These are phyloP conservation scores for Pythium monospermum DNA, from an alignment of 352 stramenopile genomes.

Conservation along the genomic window DNA sequence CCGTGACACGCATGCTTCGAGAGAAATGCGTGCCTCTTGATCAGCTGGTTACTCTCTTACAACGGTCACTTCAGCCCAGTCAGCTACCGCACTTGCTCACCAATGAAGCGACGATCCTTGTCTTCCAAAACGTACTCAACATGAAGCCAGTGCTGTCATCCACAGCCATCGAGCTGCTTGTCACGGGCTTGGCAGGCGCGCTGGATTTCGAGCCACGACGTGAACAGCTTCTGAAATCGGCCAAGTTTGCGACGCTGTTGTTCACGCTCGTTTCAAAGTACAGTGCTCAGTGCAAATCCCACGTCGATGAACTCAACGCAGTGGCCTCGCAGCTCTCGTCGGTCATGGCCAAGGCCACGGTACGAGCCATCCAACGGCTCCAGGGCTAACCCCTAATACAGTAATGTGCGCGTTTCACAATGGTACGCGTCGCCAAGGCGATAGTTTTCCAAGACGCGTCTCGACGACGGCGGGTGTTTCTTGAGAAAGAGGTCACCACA, in stretches of 20 bases:
- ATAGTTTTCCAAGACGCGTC: conserved; percentile 47
- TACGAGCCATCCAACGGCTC: conserved; percentile 63
- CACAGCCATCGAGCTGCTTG: conserved; percentile 34
- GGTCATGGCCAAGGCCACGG: conserved; percentile 18
- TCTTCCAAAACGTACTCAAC: conserved; percentile 73
- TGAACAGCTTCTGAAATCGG: conserved; percentile 10
- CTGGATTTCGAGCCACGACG: conserved; percentile 3
- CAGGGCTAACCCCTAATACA: conserved; percentile 21
- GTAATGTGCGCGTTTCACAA: conserved; percentile 42
- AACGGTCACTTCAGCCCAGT: conserved; percentile 19
- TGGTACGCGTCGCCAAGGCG: conserved; percentile 58
- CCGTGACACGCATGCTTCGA: conserved; percentile 58
- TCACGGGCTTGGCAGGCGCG: neutral
- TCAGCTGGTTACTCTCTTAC: conserved; percentile 45
- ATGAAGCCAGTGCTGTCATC: conserved; percentile 42
- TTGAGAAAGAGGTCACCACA: conserved; percentile 43
- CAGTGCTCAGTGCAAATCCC: conserved; percentile 9
- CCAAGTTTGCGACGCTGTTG: conserved; percentile 25
- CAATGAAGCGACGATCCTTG: conserved; percentile 58
- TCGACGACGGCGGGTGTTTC: conserved; percentile 41
- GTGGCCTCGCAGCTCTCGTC: conserved; percentile 14
- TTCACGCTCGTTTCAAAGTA: conserved; percentile 30
- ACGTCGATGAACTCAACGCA: conserved; percentile 14
- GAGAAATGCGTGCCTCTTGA: conserved; percentile 39
- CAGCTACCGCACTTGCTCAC: conserved; percentile 17